phyloP scores from a whole-genome alignment of 1,139 yeast species.

The Debaryomycetaceae sp. region DNA sequence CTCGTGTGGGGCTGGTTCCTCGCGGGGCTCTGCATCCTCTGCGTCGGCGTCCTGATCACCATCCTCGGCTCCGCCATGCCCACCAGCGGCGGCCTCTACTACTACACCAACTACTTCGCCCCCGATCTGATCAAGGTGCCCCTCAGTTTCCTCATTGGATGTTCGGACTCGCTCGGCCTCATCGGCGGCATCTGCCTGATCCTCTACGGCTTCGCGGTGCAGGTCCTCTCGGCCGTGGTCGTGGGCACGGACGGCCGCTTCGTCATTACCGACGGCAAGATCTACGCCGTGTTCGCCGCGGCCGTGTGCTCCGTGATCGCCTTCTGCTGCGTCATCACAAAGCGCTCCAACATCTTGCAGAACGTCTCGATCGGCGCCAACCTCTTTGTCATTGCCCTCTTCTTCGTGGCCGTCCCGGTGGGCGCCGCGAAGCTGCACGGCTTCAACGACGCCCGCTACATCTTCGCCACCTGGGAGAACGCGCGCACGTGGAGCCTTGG shows the following conservation, averaged over 20 bases:
- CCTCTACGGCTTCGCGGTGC: conserved; percentile 27
- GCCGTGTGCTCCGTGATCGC: conserved; percentile 16
- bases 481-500: conserved; percentile 51
- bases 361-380: conserved; percentile 48
- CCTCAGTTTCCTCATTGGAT: conserved; percentile 24
- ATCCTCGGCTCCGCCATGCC: conserved; percentile 62
- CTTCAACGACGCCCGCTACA: conserved; percentile 25
- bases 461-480: conserved; percentile 45
- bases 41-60: conserved; percentile 54
- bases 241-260: conserved; percentile 22
- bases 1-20: conserved; percentile 67
- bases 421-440: conserved; percentile 23
- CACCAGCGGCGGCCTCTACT: conserved; percentile 44
- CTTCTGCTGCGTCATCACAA: conserved; percentile 22
- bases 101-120: conserved; percentile 35
- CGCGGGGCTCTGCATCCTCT: conserved; percentile 45
- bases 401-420: conserved; percentile 57
- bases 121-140: conserved; percentile 23
- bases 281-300: conserved; percentile 29
- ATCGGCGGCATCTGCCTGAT: conserved; percentile 29
- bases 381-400: conserved; percentile 42
- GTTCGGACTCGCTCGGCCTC: conserved; percentile 25
- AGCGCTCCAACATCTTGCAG: conserved; percentile 46
- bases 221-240: conserved; percentile 24
- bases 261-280: conserved; percentile 18